Percentiles rank a stretch among this genome's conserved stretches.
These are phyloP conservation scores for Phytophthora pini DNA, from an alignment of 352 stramenopile genomes.

Conservation along the genomic window DNA sequence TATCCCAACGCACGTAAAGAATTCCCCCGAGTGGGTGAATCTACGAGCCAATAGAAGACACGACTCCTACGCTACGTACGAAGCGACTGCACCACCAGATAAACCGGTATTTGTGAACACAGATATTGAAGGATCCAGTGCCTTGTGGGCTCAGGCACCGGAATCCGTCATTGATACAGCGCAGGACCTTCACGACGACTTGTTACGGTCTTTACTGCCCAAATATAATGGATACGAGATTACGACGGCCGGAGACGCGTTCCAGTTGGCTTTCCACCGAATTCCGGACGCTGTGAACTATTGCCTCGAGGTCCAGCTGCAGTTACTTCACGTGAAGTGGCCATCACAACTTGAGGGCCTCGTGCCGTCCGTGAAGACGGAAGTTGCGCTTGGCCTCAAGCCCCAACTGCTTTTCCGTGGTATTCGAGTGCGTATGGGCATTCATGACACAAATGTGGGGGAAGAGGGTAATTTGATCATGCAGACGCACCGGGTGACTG, in stretches of 20 bases:
- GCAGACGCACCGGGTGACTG: slow-evolving; percentile 69
- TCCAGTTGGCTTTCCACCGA: slow-evolving; percentile 78
- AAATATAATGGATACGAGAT: slow-evolving; percentile 80
- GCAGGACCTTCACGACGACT: slow-evolving; percentile 68
- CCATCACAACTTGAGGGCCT: slow-evolving; percentile 58
- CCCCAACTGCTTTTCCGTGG: slow-evolving; percentile 61
- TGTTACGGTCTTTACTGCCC: slow-evolving; percentile 56
- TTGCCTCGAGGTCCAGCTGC: slow-evolving; percentile 68
- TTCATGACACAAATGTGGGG: slow-evolving; percentile 63
- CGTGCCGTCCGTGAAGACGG: slow-evolving; percentile 62
- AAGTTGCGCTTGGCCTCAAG: slow-evolving; percentile 54
- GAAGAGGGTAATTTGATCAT: slow-evolving; percentile 62
- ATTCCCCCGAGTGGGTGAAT: slow-evolving; percentile 57
- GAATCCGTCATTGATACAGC: slow-evolving; percentile 65
- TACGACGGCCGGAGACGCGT: slow-evolving; percentile 74
- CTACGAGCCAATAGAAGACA: slow-evolving; percentile 41
- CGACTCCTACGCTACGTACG: slow-evolving; percentile 45
- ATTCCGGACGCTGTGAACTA: slow-evolving; percentile 70
- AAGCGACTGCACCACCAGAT: slow-evolving; percentile 38
- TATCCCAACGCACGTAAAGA: slow-evolving; percentile 58
- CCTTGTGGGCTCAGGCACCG: slow-evolving; percentile 63
- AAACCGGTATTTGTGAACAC: slow-evolving; percentile 79
- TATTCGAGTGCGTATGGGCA: slow-evolving; percentile 78
- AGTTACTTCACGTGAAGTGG: slow-evolving; percentile 67
- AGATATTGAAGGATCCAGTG: slow-evolving; percentile 81